These are phyloP conservation scores for Solanum bukasovii DNA, from an alignment of 257 asterid species.

Conservation along the genomic window DNA sequence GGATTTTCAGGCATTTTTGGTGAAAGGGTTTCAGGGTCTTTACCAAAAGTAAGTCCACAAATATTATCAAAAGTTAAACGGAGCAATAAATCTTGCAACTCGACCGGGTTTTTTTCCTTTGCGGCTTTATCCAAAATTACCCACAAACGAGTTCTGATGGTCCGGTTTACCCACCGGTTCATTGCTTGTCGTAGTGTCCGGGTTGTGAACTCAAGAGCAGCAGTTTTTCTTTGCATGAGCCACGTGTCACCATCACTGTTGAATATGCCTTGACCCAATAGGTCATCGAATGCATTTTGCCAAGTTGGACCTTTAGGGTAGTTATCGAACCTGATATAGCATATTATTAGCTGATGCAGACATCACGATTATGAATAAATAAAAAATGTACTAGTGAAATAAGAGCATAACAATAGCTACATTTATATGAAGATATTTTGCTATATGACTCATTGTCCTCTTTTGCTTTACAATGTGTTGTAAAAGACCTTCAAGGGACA, in stretches of 20 bases:
- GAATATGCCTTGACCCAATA: constrained; percentile 75
- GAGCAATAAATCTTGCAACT: constrained; percentile 61
- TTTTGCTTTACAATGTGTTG: not conserved
- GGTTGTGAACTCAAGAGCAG: constrained; percentile 82
- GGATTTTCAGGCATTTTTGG: constrained; percentile 70
- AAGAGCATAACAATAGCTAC: not conserved
- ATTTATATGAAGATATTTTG: not conserved
- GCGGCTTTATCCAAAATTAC: constrained; percentile 54
- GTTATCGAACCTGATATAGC: constrained; percentile 43
- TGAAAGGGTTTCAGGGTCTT: constrained; percentile 75
- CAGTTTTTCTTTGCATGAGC: constrained; percentile 76
- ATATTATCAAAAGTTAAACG: constrained; percentile 74
- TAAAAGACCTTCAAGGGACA: not conserved
- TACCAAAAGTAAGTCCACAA: constrained; percentile 76
- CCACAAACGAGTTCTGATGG: constrained; percentile 69
- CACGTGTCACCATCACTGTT: constrained; percentile 85
- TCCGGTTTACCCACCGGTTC: constrained; percentile 89
- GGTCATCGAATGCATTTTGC: constrained; percentile 85
- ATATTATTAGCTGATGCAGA: not conserved
- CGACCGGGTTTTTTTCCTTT: constrained; percentile 30
- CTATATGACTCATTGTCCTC: not conserved
- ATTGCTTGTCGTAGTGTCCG: constrained; percentile 88
- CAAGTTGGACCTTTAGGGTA: constrained; percentile 82
- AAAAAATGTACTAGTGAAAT: not conserved
- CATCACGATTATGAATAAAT: not conserved